A percentile compares a stretch with the other conserved stretches of the same genome.
Conservation (phyloP, 1,139 yeast species). For the Hemisphaericaspora lyxosophila region DNA sequence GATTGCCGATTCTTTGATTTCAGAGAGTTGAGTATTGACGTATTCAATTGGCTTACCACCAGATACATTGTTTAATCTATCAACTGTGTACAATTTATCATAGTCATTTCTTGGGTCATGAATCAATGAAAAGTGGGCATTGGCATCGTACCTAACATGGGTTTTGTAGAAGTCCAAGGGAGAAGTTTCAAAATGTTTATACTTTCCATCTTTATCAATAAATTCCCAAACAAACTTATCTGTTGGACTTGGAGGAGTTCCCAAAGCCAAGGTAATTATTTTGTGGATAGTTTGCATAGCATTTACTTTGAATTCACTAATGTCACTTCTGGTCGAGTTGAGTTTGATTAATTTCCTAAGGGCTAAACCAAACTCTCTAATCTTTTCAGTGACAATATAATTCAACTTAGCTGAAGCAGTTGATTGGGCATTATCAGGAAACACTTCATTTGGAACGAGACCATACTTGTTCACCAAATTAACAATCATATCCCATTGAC, state of each 20-base stretch:
- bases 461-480: constrained; percentile 78
- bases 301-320: constrained; percentile 36
- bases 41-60: constrained; percentile 69
- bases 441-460: constrained; percentile 66
- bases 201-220: constrained; percentile 68
- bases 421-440: constrained; percentile 72
- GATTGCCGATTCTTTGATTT: constrained; percentile 59
- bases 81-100: constrained; percentile 63
- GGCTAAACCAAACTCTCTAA: constrained; percentile 72
- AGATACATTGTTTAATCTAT: constrained; percentile 67
- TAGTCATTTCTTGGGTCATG: constrained; percentile 78
- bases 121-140: constrained; percentile 61
- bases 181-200: constrained; percentile 51
- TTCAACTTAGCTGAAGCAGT: constrained; percentile 58
- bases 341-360: constrained; percentile 49
- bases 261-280: constrained; percentile 64
- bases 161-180: constrained; percentile 63
- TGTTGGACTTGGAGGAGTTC: constrained; percentile 73
- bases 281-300: constrained; percentile 65
- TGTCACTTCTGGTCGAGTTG: constrained; percentile 23
- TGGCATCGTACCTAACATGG: constrained; percentile 52
- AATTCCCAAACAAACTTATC: constrained; percentile 73
- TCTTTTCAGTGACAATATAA: constrained; percentile 59
- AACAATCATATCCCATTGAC: constrained; percentile 82
- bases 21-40: constrained; percentile 62